A percentile compares a stretch with the other conserved stretches of the same genome.
Evolutionary conservation across 495 filamentous ascomycete species (phyloP).

Genomic region (Penicillium ochrochloron): DNA sequence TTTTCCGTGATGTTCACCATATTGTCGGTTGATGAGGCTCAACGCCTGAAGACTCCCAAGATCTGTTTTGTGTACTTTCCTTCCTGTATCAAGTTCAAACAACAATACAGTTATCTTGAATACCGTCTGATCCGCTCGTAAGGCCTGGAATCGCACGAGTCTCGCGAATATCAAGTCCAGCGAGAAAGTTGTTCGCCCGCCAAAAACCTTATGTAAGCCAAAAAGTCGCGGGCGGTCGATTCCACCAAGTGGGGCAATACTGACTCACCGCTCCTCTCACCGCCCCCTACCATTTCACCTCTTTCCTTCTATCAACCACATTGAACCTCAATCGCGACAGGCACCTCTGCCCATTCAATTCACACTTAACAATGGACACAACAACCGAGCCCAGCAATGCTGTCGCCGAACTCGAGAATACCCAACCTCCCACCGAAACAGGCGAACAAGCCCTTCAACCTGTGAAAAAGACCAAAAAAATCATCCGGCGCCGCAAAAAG

Average conservation of each 20-base stretch:
- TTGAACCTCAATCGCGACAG: neutral
- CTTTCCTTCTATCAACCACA: constrained; percentile 7
- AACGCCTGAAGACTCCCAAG: constrained; percentile 26
- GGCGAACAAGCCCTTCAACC: constrained; percentile 26
- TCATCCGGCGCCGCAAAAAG: constrained; percentile 53
- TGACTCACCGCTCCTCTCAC: constrained; percentile 1
- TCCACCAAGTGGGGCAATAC: neutral
- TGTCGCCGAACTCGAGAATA: constrained; percentile 31
- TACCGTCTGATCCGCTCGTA: neutral
- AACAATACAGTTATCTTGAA: neutral
- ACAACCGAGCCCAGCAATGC: constrained; percentile 25
- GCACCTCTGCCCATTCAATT: constrained; percentile 8
- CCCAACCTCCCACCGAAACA: constrained; percentile 17
- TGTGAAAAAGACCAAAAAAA: constrained; percentile 56
- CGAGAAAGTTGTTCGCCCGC: constrained; percentile 12
- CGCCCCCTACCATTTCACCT: neutral
- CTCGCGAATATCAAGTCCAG: constrained; percentile 9
- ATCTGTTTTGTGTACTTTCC: neutral
- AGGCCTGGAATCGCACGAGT: neutral
- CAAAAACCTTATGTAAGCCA: constrained; percentile 10
- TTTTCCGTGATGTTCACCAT: constrained; percentile 99
- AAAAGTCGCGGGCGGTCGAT: neutral
- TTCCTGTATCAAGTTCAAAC: neutral
- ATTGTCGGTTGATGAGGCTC: constrained; percentile 54
- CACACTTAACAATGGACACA: constrained; percentile 36